Conservation (phyloP, 2,329 filamentous ascomycete species). For the Ambrosiella beaveri region DNA sequence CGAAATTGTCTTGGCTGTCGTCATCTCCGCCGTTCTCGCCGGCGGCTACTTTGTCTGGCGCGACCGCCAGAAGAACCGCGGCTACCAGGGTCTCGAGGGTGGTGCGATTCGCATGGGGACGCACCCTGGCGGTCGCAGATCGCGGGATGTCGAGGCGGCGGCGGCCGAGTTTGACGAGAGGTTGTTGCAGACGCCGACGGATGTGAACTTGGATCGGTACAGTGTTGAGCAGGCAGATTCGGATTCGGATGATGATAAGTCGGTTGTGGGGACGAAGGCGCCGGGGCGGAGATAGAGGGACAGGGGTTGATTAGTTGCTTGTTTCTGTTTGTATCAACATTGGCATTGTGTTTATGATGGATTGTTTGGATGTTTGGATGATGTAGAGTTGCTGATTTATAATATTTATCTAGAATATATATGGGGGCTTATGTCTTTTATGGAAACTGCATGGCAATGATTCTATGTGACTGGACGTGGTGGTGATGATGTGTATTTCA, state of each 20-base stretch:
- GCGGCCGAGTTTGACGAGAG: constrained; percentile 48
- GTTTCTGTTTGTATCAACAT: not conserved
- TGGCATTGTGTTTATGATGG: not conserved
- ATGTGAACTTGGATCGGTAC: constrained; percentile 31
- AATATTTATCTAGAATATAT: too few species aligned
- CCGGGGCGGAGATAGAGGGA: not conserved
- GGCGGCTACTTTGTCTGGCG: constrained; percentile 63
- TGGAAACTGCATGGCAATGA: too few species aligned
- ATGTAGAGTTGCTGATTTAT: not conserved
- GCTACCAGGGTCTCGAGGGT: constrained; percentile 34
- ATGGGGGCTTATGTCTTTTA: too few species aligned
- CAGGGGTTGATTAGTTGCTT: not conserved
- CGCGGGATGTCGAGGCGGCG: constrained; percentile 40
- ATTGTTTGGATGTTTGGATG: not conserved
- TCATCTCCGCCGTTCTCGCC: constrained; percentile 50
- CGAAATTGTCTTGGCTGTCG: constrained; percentile 68
- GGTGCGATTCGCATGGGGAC: constrained; percentile 17
- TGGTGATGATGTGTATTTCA: too few species aligned
- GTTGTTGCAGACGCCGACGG: constrained; percentile 31
- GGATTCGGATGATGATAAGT: constrained; percentile 18
- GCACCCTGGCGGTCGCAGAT: constrained; percentile 16
- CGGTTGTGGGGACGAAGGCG: constrained; percentile 1
- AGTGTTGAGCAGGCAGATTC: constrained; percentile 37
- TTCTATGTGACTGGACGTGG: too few species aligned
- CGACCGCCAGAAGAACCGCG: constrained; percentile 36